Percentiles rank a stretch among this genome's conserved stretches.
These are phyloP conservation scores for Auricularia sp. DNA, from an alignment of 768 basidiomycete species.

Conservation along the genomic window DNA sequence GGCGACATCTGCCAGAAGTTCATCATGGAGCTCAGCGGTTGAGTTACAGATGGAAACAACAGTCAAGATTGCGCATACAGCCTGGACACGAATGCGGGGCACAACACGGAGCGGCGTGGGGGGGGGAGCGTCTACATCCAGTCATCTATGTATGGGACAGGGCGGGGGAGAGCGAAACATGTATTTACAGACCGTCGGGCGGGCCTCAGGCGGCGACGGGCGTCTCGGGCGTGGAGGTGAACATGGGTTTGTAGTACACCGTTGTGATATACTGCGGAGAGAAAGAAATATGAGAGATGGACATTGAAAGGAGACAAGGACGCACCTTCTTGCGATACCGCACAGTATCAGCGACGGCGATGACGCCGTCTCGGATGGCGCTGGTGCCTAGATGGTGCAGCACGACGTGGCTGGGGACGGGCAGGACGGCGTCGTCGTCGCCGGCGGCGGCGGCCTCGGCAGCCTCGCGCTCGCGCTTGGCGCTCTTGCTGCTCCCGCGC, in stretches of 20 bases:
- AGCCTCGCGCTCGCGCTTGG: conserved; percentile 2
- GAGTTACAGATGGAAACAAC: too few relatives aligned
- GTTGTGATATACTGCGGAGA: conserved; percentile 65
- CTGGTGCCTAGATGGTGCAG: conserved; percentile 92
- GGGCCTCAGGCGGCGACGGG: neutral
- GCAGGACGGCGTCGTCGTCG: conserved; percentile 87
- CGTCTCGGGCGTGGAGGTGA: conserved; percentile 3
- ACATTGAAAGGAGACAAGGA: conserved; percentile 8
- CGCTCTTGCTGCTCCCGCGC: neutral
- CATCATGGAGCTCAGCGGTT: too few relatives aligned
- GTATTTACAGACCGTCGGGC: too few relatives aligned
- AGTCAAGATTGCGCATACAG: too few relatives aligned
- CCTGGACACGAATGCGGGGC: too few relatives aligned
- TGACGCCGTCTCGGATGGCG: conserved; percentile 85
- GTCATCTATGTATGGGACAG: too few relatives aligned
- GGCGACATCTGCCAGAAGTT: too few relatives aligned
- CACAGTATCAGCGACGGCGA: conserved; percentile 87
- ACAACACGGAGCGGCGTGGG: too few relatives aligned
- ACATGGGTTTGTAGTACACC: conserved; percentile 70
- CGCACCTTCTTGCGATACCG: conserved; percentile 84
- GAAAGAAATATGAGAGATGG: conserved; percentile 8
- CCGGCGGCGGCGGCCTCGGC: conserved; percentile 12
- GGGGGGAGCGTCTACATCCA: too few relatives aligned
- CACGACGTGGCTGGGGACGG: conserved; percentile 89
- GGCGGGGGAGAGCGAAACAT: too few relatives aligned